phyloP scores from a whole-genome alignment of 2,329 filamentous ascomycete genomes.

The Fusarium sp. region DNA sequence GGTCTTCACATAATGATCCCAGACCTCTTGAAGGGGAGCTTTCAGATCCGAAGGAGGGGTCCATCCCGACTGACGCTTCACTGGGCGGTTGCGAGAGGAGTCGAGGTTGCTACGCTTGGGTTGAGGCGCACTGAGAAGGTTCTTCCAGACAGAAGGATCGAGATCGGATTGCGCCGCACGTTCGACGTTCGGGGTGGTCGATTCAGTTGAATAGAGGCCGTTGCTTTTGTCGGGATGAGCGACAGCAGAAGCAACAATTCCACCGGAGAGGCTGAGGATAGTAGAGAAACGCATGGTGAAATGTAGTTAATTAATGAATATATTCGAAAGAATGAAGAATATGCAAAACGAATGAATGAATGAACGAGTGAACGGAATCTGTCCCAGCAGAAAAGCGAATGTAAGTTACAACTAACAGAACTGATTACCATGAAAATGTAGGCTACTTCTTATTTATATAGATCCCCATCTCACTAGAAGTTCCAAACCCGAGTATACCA shows the following conservation, averaged over 20 bases:
- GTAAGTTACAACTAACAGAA: neutral
- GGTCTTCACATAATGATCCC: constrained; percentile 34
- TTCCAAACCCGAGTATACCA: too few relatives aligned
- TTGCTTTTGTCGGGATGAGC: constrained; percentile 25
- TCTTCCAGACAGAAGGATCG: constrained; percentile 35
- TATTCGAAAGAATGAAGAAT: neutral
- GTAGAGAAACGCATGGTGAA: constrained; percentile 21
- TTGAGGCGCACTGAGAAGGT: constrained; percentile 21
- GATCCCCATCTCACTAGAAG: too few relatives aligned
- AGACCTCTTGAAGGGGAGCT: constrained; percentile 33
- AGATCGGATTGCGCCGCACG: constrained; percentile 33
- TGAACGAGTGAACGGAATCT: neutral
- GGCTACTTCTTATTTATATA: neutral
- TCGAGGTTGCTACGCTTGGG: constrained; percentile 3
- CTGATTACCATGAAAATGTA: neutral
- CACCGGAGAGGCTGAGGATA: constrained; percentile 6
- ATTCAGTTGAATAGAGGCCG: too few relatives aligned
- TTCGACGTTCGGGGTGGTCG: too few relatives aligned
- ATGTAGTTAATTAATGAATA: neutral
- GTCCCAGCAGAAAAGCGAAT: constrained; percentile 24
- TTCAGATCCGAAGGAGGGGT: constrained; percentile 32
- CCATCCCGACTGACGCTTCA: constrained; percentile 39
- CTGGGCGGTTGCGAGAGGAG: constrained; percentile 28
- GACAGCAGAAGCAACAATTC: constrained; percentile 17
- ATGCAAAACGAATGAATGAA: constrained; percentile 10